Conservation (phyloP, 257 asterid species). For the Solanum gracilifrons region DNA sequence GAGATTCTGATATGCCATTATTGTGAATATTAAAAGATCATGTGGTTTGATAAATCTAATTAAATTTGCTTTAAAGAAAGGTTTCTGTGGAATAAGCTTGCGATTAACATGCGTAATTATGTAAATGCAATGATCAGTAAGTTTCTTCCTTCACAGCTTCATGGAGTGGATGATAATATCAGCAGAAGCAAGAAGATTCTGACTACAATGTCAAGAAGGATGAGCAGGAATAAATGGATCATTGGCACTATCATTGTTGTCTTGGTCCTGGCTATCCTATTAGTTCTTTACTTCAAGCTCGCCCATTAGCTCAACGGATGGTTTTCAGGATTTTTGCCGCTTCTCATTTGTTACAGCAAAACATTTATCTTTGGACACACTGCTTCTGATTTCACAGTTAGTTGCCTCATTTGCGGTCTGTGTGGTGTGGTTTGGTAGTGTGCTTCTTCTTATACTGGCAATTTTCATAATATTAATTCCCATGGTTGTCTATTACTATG, state of each 20-base stretch:
- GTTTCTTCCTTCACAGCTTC: constrained; percentile 38
- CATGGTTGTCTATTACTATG: not conserved
- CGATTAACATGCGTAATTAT: not conserved
- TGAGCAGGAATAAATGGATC: constrained; percentile 74
- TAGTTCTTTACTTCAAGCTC: constrained; percentile 65
- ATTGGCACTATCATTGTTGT: constrained; percentile 39
- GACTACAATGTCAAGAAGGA: constrained; percentile 60
- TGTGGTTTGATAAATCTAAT: not conserved
- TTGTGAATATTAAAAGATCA: not conserved
- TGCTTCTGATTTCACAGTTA: not conserved
- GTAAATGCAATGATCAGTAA: not conserved
- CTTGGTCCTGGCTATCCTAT: constrained; percentile 39
- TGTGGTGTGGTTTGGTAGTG: not conserved
- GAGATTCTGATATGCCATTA: not conserved
- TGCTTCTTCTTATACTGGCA: not conserved
- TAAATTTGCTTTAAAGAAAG: not conserved
- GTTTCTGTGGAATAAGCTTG: not conserved
- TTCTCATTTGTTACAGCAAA: not conserved
- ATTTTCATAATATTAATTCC: not conserved
- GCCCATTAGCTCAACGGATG: constrained; percentile 14
- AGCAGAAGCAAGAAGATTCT: constrained; percentile 66
- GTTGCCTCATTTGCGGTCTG: not conserved
- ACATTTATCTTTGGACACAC: not conserved
- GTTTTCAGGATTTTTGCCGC: not conserved
- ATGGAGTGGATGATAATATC: constrained; percentile 70